Base-by-base conservation (phyloP, 2,329 filamentous ascomycete species). In the Coniochaeta ligniaria region DNA sequence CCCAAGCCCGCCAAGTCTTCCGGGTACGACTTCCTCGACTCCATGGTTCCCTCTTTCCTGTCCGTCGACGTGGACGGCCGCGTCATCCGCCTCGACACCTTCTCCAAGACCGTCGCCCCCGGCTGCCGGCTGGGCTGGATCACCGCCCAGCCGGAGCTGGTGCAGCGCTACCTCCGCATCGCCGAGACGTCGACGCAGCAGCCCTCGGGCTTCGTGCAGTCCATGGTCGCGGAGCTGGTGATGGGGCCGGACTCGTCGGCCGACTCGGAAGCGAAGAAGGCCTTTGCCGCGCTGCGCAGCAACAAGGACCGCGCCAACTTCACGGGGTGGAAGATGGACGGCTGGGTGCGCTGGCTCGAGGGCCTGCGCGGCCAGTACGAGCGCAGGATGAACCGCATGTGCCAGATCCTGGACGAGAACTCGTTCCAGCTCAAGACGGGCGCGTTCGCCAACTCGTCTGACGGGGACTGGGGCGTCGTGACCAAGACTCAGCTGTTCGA, bases 41-140 rank as follows among this genome's bases (percentile, higher is more conserved):
- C 88, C 2, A 83, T 97, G 12, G 85, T 88, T 3, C 92, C 92
- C 0, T 95, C 90, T 0, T 96, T 91, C 73, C 78, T 97, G 50
- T 88, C 82, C 63, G 73, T 97, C 60, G 94, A 97, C 71, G 83
- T 84, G 22, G 90, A 96, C 67, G 94, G 94, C 61, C 88, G 94
- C 38, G 93, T 97, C 47, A 82, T 97, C 61, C 88, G 93, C 55
- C 82, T 97, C 3, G 94, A 97, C 73, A 96, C 93, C 1, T 97
- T 97, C 73, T 95, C 90, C 69, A 97, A 98, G 76, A 96, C 91
- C 0, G 83, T 96, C 20, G 92, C 92, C 0, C 94, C 94, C 0
- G 94, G 94, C 1, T 96, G 91, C 70, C 87, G 94, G 33, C 78
- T 97, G 1, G 94, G 94, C 45, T 97, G 92, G 91, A 87, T 96